Conservation (phyloP, 495 filamentous ascomycete species). For the Wilcoxina mikolae region DNA sequence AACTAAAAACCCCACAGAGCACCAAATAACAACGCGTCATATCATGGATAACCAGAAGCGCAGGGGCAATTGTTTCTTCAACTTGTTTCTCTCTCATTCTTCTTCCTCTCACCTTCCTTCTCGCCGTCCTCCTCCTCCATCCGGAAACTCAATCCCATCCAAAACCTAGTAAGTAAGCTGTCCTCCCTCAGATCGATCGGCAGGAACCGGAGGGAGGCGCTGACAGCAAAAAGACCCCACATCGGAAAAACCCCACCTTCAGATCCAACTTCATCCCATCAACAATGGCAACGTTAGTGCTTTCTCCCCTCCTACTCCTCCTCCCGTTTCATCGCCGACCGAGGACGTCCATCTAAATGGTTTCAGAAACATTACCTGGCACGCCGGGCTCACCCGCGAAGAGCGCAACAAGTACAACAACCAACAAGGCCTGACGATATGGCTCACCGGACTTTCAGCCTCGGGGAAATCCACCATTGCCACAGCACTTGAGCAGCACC, state of each 20-base stretch:
- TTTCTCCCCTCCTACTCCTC: neutral
- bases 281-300: slow-evolving; percentile 6
- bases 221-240: no score
- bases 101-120: neutral
- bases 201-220: neutral
- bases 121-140: neutral
- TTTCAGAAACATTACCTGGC: slow-evolving; percentile 93
- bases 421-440: slow-evolving; percentile 86
- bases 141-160: no score
- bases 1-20: neutral
- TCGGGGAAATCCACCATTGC: slow-evolving; percentile 94
- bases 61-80: neutral
- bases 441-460: slow-evolving; percentile 91
- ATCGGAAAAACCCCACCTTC: no score
- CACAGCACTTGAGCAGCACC: slow-evolving; percentile 86
- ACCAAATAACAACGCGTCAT: neutral
- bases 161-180: neutral
- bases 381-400: slow-evolving; percentile 67
- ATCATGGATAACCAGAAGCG: neutral
- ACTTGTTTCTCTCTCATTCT: neutral
- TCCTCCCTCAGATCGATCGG: neutral
- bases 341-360: neutral
- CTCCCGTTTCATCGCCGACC: neutral
- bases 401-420: slow-evolving; percentile 68
- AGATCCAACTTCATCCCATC: neutral